Percentiles rank a stretch among this genome's conserved stretches.
Conservation (phyloP, 805 yeast species). For the Candida dendrica region DNA sequence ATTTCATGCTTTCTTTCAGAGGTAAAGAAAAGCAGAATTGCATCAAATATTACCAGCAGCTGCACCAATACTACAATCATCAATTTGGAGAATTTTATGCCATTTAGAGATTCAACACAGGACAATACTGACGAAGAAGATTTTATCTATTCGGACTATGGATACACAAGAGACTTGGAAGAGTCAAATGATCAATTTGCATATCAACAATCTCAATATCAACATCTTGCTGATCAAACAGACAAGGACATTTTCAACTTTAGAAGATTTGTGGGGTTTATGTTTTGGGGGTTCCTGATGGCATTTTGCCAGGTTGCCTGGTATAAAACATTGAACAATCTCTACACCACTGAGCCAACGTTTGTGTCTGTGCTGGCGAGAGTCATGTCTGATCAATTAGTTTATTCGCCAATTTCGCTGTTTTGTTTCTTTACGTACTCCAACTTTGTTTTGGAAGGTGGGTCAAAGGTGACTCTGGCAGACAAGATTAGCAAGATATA, state of each 20-base stretch:
- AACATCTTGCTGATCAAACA: constrained; percentile 21
- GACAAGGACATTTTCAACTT: constrained; percentile 44
- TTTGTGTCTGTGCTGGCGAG: constrained; percentile 78
- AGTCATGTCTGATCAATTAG: constrained; percentile 82
- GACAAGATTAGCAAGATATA: constrained; percentile 62
- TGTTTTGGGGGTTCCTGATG: constrained; percentile 80
- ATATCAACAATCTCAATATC: constrained; percentile 18
- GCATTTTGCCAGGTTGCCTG: constrained; percentile 83
- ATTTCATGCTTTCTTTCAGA: constrained; percentile 16
- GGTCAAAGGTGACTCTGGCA: constrained; percentile 55
- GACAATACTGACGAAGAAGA: constrained; percentile 14
- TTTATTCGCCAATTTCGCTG: constrained; percentile 82
- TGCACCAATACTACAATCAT: constrained; percentile 7
- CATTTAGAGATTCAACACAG: not conserved
- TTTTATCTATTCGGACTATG: constrained; percentile 21
- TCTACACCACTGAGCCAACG: constrained; percentile 77
- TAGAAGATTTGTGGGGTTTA: constrained; percentile 67
- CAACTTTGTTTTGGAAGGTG: constrained; percentile 71
- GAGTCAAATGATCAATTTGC: constrained; percentile 3
- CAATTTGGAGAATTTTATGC: constrained; percentile 6
- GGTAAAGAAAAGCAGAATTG: constrained; percentile 3
- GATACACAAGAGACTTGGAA: constrained; percentile 21
- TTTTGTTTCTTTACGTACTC: constrained; percentile 79
- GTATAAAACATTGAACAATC: constrained; percentile 74
- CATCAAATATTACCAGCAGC: constrained; percentile 1